Evolutionary conservation across 352 stramenopile species (phyloP).

Genomic region (Lagenidium sp.): DNA sequence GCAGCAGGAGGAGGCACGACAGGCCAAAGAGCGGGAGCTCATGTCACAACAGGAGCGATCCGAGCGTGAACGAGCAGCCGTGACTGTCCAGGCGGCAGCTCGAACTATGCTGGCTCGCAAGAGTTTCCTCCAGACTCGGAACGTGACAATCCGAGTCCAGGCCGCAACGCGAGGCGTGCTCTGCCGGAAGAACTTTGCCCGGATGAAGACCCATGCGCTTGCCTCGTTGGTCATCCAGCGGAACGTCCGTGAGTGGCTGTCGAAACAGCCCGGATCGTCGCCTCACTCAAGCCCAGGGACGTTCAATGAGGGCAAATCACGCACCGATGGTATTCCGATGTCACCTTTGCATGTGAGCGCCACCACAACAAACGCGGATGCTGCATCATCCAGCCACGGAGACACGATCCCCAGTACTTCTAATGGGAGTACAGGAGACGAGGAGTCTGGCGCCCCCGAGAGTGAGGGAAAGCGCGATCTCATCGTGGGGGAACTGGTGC

Average conservation of each 20-base stretch:
- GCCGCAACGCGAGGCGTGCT: conserved; percentile 71
- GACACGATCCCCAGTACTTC: no score
- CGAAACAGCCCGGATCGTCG: conserved; percentile 24
- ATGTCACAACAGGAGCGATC: conserved; percentile 24
- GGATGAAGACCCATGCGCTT: conserved; percentile 78
- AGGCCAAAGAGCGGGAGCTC: conserved; percentile 2
- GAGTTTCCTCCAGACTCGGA: conserved; percentile 78
- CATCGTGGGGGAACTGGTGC: no score
- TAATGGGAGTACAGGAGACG: no score
- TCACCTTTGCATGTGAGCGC: no score
- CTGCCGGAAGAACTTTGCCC: conserved; percentile 80
- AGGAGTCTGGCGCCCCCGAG: no score
- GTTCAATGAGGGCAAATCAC: not conserved
- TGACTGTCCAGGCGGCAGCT: conserved; percentile 81
- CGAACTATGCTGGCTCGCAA: conserved; percentile 75
- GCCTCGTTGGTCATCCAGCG: conserved; percentile 80
- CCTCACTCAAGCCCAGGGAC: not conserved
- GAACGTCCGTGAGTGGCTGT: conserved; percentile 81
- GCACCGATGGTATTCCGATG: not conserved
- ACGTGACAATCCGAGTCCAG: conserved; percentile 83
- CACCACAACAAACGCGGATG: no score
- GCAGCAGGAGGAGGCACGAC: conserved; percentile 14
- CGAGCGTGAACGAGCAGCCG: conserved; percentile 60
- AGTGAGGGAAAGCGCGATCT: no score
- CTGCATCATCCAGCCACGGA: no score